Base-by-base conservation (phyloP, 192 early-diverging fungal genomes). In the Rhizoclosmatium globosum region DNA sequence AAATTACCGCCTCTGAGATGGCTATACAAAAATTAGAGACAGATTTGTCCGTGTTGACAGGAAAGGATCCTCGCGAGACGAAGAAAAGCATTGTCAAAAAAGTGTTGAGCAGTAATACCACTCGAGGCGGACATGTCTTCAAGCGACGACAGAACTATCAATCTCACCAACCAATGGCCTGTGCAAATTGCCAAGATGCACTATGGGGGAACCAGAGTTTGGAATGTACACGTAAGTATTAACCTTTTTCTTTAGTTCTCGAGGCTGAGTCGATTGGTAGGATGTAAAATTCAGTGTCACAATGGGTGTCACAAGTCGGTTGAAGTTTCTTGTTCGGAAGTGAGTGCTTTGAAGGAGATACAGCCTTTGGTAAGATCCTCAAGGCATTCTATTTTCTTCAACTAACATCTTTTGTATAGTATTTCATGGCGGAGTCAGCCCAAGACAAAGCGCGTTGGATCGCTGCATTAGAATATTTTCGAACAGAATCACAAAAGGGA, bases 111-210 rank as follows among this genome's bases (percentile, higher is more conserved):
- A 17, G 58, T 11, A 58, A 82, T 23, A 70, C 47, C 46, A 83
- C 4, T 31, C 56, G 44, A 21, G 15, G 71, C 21, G 88, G 88
- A 11, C 88, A 89, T 67, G n/a, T 47, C 6, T 85, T 86, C 65
- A 86, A 81, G 61, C 57, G 70, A 17, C 59, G 82, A 38, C 85
- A 87, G 71, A 58, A 60, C 42, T 46, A 71, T 42, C 70, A 48
- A 38, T 84, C 79, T 50, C 78, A 85, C n/a, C 85, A 86, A 61
- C 88, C 86, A 47, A 83, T 81, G 19, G 88, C 87, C 61, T 89
- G 88, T 69, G 85, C 82, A 2, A 60, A 85, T 21, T 89, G 88
- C 64, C 81, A 85, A 66, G 88, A 89, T 74, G 74, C 88, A 1
- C 68, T 89, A 38, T 89, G 83, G 82, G 88, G 84, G 2, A 78